Conservation (phyloP, 345 rosid genomes). For the Physaria fendleri region DNA sequence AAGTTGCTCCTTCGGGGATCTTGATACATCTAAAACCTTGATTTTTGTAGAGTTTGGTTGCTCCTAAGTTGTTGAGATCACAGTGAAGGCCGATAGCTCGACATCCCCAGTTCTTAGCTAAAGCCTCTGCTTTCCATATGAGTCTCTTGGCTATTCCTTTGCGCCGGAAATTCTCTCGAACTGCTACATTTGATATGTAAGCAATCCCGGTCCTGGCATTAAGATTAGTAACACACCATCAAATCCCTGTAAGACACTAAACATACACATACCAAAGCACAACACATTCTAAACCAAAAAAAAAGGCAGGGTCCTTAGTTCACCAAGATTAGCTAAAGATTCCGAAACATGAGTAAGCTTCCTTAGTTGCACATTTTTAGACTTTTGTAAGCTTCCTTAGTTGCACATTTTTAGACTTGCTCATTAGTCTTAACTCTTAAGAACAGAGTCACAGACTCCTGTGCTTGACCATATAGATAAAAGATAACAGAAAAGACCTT, state of each 20-base stretch:
- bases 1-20: constrained; percentile 75
- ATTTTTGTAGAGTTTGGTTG: constrained; percentile 62
- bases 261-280: neutral
- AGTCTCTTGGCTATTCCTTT: constrained; percentile 88
- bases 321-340: neutral
- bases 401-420: too few species aligned
- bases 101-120: constrained; percentile 84
- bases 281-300: neutral
- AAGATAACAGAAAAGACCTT: constrained; percentile 37
- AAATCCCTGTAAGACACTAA: neutral
- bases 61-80: constrained; percentile 64
- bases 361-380: neutral
- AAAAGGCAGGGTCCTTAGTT: neutral
- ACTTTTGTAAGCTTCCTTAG: neutral
- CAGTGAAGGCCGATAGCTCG: constrained; percentile 79
- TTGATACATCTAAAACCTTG: constrained; percentile 66
- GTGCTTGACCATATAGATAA: neutral
- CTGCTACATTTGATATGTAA: constrained; percentile 88
- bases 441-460: neutral
- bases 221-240: neutral
- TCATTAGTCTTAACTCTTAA: too few species aligned
- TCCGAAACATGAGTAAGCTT: neutral
- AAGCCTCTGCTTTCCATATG: constrained; percentile 73
- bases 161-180: constrained; percentile 60
- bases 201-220: constrained; percentile 78